Percentiles rank a stretch among this genome's conserved stretches.
These are phyloP conservation scores for Russula sp. DNA, from an alignment of 768 basidiomycete genomes.

Conservation along the genomic window DNA sequence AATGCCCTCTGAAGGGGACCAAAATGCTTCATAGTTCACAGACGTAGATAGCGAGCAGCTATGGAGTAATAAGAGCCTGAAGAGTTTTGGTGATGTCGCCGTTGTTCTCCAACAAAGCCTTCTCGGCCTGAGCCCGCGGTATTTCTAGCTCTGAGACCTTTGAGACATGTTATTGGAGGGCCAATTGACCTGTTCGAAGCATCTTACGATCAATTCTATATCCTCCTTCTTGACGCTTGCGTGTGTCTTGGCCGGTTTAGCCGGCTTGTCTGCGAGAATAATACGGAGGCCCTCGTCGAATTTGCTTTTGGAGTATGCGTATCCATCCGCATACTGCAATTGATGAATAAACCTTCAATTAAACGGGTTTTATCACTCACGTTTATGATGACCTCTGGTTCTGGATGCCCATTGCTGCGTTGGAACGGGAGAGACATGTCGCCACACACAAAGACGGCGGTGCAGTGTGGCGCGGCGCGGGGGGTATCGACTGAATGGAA, in stretches of 20 bases:
- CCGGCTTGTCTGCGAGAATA: slow-evolving; percentile 52
- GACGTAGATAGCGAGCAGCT: background rate
- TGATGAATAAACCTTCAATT: background rate
- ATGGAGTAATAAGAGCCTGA: slow-evolving; percentile 22
- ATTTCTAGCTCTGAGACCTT: slow-evolving; percentile 64
- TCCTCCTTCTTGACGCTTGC: slow-evolving; percentile 49
- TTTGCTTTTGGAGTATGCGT: slow-evolving; percentile 57
- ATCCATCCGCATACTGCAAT: slow-evolving; percentile 54
- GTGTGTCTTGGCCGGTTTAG: slow-evolving; percentile 36
- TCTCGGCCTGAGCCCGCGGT: slow-evolving; percentile 50
- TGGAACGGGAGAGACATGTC: slow-evolving; percentile 10
- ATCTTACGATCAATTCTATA: slow-evolving; percentile 53
- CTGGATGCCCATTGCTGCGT: slow-evolving; percentile 47
- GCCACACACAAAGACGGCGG: background rate
- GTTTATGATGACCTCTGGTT: slow-evolving; percentile 60
- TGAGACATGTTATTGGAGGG: background rate
- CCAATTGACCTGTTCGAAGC: slow-evolving; percentile 2
- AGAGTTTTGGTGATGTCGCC: slow-evolving; percentile 50
- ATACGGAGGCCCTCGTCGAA: slow-evolving; percentile 56
- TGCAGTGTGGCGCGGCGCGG: background rate
- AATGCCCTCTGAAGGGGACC: background rate
- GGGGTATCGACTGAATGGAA: background rate
- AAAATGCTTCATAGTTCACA: background rate
- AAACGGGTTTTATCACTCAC: slow-evolving; percentile 32
- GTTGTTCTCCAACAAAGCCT: slow-evolving; percentile 43